Base-by-base conservation (phyloP, 495 filamentous ascomycete species). In the Aspergillus affinis region DNA sequence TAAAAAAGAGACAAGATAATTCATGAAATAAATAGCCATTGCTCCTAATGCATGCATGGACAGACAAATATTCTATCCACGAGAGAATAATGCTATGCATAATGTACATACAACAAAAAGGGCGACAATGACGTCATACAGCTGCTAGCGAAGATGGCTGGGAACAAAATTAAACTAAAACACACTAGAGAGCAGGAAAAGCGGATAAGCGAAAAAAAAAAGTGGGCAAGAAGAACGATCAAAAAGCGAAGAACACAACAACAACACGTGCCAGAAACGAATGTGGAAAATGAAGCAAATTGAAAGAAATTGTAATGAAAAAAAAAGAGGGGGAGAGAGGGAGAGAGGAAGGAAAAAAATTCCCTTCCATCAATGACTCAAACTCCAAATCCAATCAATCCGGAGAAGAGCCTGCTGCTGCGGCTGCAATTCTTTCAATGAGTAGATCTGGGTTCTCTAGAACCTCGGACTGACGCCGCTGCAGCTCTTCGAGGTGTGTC, bases 401-500 rank as follows among this genome's bases (percentile, higher is more conserved):
- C 36, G 36, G 36, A 41, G 3, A 10, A 15, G 12, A 41, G 2
- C 15, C 36, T 41, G 6, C 36, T 4, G 36, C 36, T 41, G 47
- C 48, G 17, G 30, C 58, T n/a, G 48, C 29, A 54, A 63, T 59
- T 17, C 60, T 57, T 32, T 64, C 61, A 59, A 49, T 30, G 46
- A 65, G 51, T 45, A 57, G 52, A 51, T 69, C 66, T 29, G 68
- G 69, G 58, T 69, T 72, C 50, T 81, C 73, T 59, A 88, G 72
- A 41, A 81, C 74, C 59, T 85, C 84, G 50, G 78, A 82, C 69
- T 90, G 88, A 62, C 82, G 80, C 58, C 78, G 78, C 48, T 81
- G 83, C 56, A 94, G 79, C 73, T 88, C 82, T 68, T 89, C 84
- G 61, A 94, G 84, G 72, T 85, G 84, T 46, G 74, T 79, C 48